Base-by-base conservation (phyloP, 306 rosid species). In the Cucumis hystrix region DNA sequence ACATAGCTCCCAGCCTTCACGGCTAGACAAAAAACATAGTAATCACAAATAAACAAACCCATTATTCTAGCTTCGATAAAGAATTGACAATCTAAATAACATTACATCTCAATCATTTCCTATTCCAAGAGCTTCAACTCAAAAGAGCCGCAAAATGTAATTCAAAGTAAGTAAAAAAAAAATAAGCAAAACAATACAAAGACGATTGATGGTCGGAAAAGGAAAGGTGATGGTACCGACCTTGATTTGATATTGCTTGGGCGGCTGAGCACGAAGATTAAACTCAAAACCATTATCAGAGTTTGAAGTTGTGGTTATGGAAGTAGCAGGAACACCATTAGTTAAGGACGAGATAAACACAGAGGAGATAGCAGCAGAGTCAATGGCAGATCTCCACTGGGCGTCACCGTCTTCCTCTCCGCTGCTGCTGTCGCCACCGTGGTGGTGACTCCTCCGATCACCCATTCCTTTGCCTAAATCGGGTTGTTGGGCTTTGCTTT, bases 321-420 rank as follows among this genome's bases (percentile, higher is more conserved):
- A 83, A 74, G 79, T 25, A 77, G 81, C 45, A 25, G 83, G 77
- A 72, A 55, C 10, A 0, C 87, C 87, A 63, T 88, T 85, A 47
- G 15, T 47, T 10, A 82, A 59, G 57, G 97, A 90, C 83, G 90
- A 63, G 67, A 82, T 23, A 15, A 65, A 86, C 39, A 84, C 68
- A 41, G 86, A 61, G 39, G 88, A 82, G 21, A 85, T 65, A n/a
- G 97, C 90, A 28, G 89, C 79, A 10, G 97, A 92, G 67, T 78
- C 56, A 17, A 95, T 95, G 86, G 93, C 92, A 8, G 88, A 86
- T 75, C 79, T 89, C 98, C 98, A 92, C 56, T 86, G 83, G 10
- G 93, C 89, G 60, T 89, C 89, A 30, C 97, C 97, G 41, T 95
- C 96, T 83, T 92, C 97, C 81, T 92, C 97, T 51, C 94, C 87